A percentile compares a stretch with the other conserved stretches of the same genome.
These are phyloP conservation scores for Ophiobolus disseminans DNA, from an alignment of 2,329 filamentous ascomycete species.

Conservation along the genomic window DNA sequence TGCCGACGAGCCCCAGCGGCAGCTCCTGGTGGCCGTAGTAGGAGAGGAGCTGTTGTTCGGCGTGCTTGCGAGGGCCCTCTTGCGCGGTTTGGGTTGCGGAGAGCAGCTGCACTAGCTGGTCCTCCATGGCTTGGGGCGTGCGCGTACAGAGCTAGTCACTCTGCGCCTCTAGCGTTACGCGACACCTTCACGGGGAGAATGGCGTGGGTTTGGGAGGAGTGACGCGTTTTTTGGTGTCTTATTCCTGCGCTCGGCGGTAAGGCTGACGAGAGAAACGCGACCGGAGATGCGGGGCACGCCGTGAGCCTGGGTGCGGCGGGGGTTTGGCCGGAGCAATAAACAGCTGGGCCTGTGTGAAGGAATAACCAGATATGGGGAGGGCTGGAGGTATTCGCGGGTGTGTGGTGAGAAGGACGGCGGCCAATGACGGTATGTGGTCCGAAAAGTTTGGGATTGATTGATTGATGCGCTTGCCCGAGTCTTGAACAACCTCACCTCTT, in stretches of 20 bases:
- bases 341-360: too few relatives aligned
- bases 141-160: slow-evolving; percentile 36
- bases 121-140: slow-evolving; percentile 71
- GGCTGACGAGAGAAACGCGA: slow-evolving; percentile 28
- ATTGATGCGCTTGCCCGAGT: slow-evolving; percentile 5
- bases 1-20: slow-evolving; percentile 78
- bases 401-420: slow-evolving; percentile 1
- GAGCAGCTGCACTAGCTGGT: slow-evolving; percentile 87
- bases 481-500: slow-evolving; percentile 2
- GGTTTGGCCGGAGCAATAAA: slow-evolving; percentile 12
- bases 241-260: slow-evolving; percentile 18
- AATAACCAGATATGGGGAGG: too few relatives aligned
- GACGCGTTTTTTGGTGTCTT: slow-evolving; percentile 32
- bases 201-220: neutral
- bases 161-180: slow-evolving; percentile 37
- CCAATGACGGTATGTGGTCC: neutral
- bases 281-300: slow-evolving; percentile 34
- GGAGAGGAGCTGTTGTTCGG: slow-evolving; percentile 80
- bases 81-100: slow-evolving; percentile 82
- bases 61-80: slow-evolving; percentile 80
- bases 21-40: slow-evolving; percentile 74
- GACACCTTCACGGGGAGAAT: slow-evolving; percentile 17
- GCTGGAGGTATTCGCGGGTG: neutral
- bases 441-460: neutral
- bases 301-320: slow-evolving; percentile 14